Evolutionary conservation across 345 rosid species (phyloP).

Genomic region (Acer yangbiense): DNA sequence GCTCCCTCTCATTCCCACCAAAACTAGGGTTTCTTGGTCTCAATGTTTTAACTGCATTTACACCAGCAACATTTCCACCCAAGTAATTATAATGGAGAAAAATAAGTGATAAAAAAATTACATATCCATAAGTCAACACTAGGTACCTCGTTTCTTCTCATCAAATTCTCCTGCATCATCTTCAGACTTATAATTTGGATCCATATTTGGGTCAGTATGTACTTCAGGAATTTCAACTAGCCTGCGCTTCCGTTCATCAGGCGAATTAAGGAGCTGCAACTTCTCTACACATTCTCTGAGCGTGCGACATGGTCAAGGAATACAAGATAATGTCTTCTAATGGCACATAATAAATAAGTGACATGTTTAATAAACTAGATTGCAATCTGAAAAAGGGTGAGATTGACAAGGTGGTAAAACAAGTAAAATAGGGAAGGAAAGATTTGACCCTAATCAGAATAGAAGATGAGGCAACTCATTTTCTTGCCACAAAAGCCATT

Average conservation of each 20-base stretch:
- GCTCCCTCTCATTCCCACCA: conserved; percentile 34
- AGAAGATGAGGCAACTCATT: no score
- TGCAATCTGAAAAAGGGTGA: not conserved
- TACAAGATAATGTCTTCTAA: conserved; percentile 7
- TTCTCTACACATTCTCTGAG: conserved; percentile 81
- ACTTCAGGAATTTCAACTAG: conserved; percentile 63
- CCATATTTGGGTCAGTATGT: conserved; percentile 65
- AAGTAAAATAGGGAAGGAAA: no score
- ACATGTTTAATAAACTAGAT: not conserved
- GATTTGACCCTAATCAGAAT: no score
- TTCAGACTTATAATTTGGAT: conserved; percentile 48
- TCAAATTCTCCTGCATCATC: conserved; percentile 45
- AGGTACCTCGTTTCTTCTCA: conserved; percentile 56
- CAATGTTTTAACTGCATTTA: conserved; percentile 41
- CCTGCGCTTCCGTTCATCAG: conserved; percentile 69
- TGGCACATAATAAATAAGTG: conserved; percentile 17
- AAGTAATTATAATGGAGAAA: conserved; percentile 17
- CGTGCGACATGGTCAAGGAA: conserved; percentile 77
- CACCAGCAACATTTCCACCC: conserved; percentile 14
- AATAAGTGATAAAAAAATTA: conserved; percentile 15
- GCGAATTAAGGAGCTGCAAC: conserved; percentile 71
- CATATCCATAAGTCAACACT: conserved; percentile 16
- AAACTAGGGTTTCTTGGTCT: conserved; percentile 33
- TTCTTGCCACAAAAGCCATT: no score
- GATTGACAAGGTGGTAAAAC: no score